Evolutionary conservation across 208 protist species (phyloP).

Genomic region (Trypanosoma boissoni): DNA sequence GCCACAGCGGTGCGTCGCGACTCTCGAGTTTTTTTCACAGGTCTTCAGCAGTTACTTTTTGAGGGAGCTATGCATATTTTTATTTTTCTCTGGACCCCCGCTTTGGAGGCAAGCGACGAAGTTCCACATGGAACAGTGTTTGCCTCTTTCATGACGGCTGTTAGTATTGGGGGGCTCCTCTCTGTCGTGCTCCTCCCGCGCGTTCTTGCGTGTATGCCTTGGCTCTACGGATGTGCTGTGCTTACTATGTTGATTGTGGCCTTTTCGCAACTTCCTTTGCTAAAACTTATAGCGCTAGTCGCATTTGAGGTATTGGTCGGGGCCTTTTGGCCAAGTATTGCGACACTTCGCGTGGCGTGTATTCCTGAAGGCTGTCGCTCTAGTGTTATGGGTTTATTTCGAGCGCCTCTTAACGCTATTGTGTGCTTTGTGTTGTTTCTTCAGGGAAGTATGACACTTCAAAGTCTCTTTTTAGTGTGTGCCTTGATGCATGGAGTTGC

Average conservation of each 20-base stretch:
- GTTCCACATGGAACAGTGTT: constrained; percentile 51
- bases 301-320: constrained; percentile 33
- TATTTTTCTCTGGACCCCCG: constrained; percentile 91
- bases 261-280: constrained; percentile 2
- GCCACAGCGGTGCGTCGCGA: constrained; percentile 9
- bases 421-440: constrained; percentile 26
- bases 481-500: constrained; percentile 2
- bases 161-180: constrained; percentile 30
- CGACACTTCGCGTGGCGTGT: constrained; percentile 25
- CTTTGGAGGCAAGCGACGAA: constrained; percentile 40
- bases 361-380: constrained; percentile 36
- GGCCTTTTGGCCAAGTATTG: constrained; percentile 36
- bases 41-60: constrained; percentile 72
- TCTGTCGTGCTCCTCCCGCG: constrained; percentile 17
- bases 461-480: constrained; percentile 9
- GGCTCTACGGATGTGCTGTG: constrained; percentile 8
- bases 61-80: constrained; percentile 87
- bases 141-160: constrained; percentile 35
- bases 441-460: constrained; percentile 2
- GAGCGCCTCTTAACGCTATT: constrained; percentile 31
- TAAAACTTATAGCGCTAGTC: constrained; percentile 24
- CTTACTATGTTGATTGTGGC: constrained; percentile 5
- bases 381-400: constrained; percentile 45
- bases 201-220: not conserved
- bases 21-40: constrained; percentile 33